phyloP scores from a whole-genome alignment of 1,139 yeast species.

The Martiniozyma asiatica region DNA sequence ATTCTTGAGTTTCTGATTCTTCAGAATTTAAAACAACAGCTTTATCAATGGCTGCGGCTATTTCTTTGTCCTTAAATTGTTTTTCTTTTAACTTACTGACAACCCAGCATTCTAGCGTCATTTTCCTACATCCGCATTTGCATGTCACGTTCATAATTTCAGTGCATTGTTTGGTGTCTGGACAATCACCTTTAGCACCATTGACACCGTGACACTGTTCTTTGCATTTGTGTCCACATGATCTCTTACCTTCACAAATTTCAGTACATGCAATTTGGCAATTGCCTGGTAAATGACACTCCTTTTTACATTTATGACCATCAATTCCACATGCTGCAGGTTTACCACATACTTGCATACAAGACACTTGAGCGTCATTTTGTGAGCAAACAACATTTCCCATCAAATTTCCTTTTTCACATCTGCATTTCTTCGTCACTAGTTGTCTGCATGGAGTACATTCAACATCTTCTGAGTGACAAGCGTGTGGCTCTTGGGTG shows the following conservation, averaged over 20 bases:
- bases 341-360: conserved; percentile 57
- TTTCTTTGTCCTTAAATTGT: conserved; percentile 1
- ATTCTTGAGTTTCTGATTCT: background rate
- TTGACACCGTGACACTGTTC: conserved; percentile 53
- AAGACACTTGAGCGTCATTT: conserved; percentile 39
- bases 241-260: conserved; percentile 39
- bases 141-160: conserved; percentile 42
- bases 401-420: conserved; percentile 46
- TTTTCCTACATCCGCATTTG: conserved; percentile 46
- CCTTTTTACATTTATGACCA: conserved; percentile 49
- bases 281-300: conserved; percentile 33
- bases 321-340: conserved; percentile 42
- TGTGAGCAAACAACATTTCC: conserved; percentile 67
- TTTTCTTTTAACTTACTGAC: conserved; percentile 2
- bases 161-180: conserved; percentile 35
- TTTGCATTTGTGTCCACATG: conserved; percentile 57
- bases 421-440: conserved; percentile 54
- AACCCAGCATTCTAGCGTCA: conserved; percentile 5
- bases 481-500: conserved; percentile 54
- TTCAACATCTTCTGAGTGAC: conserved; percentile 50
- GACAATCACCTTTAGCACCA: conserved; percentile 25
- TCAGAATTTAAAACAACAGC: no score
- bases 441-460: conserved; percentile 75
- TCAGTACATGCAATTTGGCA: conserved; percentile 35
- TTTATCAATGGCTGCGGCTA: background rate